Percentiles rank a stretch among this genome's conserved stretches.
phyloP scores from a whole-genome alignment of 768 basidiomycete genomes.

The Boletales sp. region DNA sequence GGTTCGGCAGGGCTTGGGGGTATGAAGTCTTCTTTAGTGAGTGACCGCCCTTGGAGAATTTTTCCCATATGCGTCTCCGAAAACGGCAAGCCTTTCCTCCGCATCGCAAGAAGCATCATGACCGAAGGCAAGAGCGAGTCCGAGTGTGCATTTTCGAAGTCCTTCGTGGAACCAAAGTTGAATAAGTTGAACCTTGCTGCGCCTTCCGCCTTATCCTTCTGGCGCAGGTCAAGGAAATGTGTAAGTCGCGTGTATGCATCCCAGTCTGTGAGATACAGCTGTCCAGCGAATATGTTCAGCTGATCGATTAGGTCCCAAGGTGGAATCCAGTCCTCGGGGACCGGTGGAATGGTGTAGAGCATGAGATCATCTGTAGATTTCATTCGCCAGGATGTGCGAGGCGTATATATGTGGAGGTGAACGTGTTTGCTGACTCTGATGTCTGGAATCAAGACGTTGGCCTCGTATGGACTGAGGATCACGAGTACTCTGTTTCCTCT shows the following conservation, averaged over 20 bases:
- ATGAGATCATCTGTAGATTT: not conserved
- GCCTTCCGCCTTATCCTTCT: too few species aligned
- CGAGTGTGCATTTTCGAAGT: not conserved
- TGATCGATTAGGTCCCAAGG: not conserved
- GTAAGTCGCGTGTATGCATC: not conserved
- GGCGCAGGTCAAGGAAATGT: not conserved
- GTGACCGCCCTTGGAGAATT: conserved; percentile 25
- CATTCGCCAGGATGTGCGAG: not conserved
- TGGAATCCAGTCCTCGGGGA: not conserved
- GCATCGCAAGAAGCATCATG: conserved; percentile 15
- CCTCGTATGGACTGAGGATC: conserved; percentile 1
- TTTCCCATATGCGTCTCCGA: conserved; percentile 38
- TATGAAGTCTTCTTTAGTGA: not conserved
- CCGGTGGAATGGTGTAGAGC: not conserved
- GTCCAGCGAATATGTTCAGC: not conserved
- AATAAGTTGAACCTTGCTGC: too few species aligned
- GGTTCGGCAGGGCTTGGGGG: too few species aligned
- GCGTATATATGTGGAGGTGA: conserved; percentile 1
- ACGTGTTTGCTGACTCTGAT: not conserved
- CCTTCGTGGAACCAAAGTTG: not conserved
- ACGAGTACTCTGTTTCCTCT: not conserved
- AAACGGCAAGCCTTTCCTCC: conserved; percentile 38
- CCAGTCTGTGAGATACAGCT: not conserved
- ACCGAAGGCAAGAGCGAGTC: conserved; percentile 18
- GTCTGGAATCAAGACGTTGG: not conserved